A percentile compares a stretch with the other conserved stretches of the same genome.
These are phyloP conservation scores for Pichia sp. DNA, from an alignment of 1,139 yeast genomes.

Conservation along the genomic window DNA sequence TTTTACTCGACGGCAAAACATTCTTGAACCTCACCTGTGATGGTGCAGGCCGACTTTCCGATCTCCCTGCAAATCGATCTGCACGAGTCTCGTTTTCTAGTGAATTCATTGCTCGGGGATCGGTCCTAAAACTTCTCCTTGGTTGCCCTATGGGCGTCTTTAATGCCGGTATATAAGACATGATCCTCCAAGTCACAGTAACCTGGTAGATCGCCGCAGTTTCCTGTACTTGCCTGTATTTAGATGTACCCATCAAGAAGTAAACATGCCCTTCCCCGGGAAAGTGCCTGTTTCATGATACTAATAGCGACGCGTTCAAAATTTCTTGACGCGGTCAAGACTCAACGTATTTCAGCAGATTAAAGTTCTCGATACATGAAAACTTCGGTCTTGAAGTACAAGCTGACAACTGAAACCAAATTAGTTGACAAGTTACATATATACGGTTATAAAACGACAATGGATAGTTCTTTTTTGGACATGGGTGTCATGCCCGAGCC, in stretches of 20 bases:
- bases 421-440: too few relatives aligned
- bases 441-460: background rate
- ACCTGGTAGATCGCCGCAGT: too few relatives aligned
- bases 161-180: slow-evolving; percentile 12
- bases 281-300: background rate
- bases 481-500: slow-evolving; percentile 22
- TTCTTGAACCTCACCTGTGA: slow-evolving; percentile 7
- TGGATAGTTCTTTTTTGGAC: slow-evolving; percentile 19
- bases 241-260: background rate
- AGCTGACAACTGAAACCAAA: too few relatives aligned
- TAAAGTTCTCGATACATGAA: background rate
- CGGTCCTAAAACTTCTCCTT: background rate
- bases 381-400: background rate
- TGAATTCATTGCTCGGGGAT: background rate
- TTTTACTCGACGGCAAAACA: background rate
- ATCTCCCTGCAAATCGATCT: background rate
- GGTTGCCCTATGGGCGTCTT: background rate
- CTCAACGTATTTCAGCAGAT: background rate
- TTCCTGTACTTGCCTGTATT: background rate
- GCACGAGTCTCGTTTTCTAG: background rate
- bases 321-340: background rate
- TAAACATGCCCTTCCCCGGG: background rate
- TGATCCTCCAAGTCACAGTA: background rate
- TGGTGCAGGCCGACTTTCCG: background rate
- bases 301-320: background rate